Base-by-base conservation (phyloP, 768 basidiomycete species). In the Agrocybe praecox region DNA sequence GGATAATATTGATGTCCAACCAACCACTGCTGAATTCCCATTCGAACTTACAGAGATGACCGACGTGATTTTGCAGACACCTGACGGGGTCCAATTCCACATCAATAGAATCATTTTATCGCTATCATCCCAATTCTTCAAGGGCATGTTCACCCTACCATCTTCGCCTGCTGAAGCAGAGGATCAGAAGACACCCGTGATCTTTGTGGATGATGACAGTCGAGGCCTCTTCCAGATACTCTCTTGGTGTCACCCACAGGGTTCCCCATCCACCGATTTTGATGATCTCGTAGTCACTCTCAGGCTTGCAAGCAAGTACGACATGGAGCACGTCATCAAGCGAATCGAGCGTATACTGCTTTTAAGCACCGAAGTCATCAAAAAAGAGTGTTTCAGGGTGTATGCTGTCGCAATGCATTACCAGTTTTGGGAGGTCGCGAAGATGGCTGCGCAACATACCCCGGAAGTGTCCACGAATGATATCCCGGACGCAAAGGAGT, bases 21-120 rank as follows among this genome's bases (percentile, higher is more conserved):
- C 3, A 15, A 7, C 22, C 32, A 34, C 10, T 6, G 49, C 26
- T 32, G n/a, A 18, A 18, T 49, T 19, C 10, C 61, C 58, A 9
- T 66, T 66, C 52, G 55, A 64, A 6, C 2, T 15, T 49, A 52
- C 53, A 15, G 57, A 64, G 19, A 43, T 33, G 15, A 60, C 61
- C 15, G 66, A 72, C 54, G 43, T 70, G 24, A 65, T 69, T 44
- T 55, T 72, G 10, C 64, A 57, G n/a, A 60, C 68, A 11, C 62
- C 62, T 10, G 74, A 76, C 58, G 58, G 61, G 8, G 48, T 72
- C 34, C 65, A 76, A 50, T 74, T 74, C 57, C 63, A 60, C 22
- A 63, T 70, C 29, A 61, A 62, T 49, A 68, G 65, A 51, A 45
- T 51, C 17, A 53, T 74, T 1, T 64, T 76, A 6, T 58, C 65